Conservation (phyloP, 768 basidiomycete genomes). For the Xerocomus spinulosus region DNA sequence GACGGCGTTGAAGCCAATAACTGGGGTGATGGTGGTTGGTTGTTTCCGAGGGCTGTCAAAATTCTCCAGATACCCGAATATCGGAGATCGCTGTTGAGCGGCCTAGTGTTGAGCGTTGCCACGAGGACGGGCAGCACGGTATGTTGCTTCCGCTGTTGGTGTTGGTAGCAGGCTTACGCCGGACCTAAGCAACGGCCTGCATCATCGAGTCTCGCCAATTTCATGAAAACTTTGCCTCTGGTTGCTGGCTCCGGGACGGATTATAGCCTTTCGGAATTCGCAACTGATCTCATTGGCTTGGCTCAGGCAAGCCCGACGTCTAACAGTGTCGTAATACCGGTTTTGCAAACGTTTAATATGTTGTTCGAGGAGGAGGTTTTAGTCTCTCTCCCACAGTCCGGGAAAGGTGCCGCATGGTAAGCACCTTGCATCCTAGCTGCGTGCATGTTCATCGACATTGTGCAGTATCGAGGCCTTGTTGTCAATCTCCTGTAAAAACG, state of each 20-base stretch:
- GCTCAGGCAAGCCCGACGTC: constrained; percentile 50
- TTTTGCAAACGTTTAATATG: constrained; percentile 69
- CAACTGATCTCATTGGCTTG: constrained; percentile 53
- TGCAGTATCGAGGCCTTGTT: constrained; percentile 53
- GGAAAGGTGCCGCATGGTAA: constrained; percentile 51
- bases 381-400: constrained; percentile 40
- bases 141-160: constrained; percentile 29
- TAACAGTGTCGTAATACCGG: constrained; percentile 78
- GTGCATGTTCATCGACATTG: constrained; percentile 9
- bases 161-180: constrained; percentile 11
- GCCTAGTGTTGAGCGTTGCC: constrained; percentile 74
- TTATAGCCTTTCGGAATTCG: constrained; percentile 50
- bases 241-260: constrained; percentile 19
- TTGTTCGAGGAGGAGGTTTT: constrained; percentile 69
- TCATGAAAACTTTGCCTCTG: constrained; percentile 50
- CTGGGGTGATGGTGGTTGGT: constrained; percentile 72
- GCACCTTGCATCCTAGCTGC: constrained; percentile 21
- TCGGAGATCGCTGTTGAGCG: constrained; percentile 57
- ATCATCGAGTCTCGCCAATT: constrained; percentile 55
- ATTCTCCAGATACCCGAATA: constrained; percentile 62
- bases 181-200: constrained; percentile 61
- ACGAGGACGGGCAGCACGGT: constrained; percentile 86
- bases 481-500: constrained; percentile 54
- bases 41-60: constrained; percentile 70
- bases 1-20: constrained; percentile 28